A percentile compares a stretch with the other conserved stretches of the same genome.
phyloP scores from a whole-genome alignment of 2,329 filamentous ascomycete species.

The Zasmidium cellare region DNA sequence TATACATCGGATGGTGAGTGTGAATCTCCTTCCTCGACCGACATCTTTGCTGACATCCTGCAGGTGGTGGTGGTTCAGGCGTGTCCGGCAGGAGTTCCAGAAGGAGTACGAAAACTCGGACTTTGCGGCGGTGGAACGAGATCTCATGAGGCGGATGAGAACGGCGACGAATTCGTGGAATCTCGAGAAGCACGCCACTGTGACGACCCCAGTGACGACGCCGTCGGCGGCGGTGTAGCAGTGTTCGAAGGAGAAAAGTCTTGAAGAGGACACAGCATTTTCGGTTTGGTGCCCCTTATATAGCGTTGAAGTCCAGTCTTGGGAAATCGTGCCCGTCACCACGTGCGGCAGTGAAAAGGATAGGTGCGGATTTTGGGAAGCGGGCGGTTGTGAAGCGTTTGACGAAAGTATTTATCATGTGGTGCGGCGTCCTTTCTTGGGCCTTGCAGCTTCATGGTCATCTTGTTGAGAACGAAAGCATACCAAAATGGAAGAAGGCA shows the following conservation, averaged over 20 bases:
- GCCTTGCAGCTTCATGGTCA: neutral
- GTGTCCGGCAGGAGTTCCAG: conserved; percentile 28
- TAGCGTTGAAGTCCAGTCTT: too few species aligned
- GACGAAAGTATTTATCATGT: neutral
- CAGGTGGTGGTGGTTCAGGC: conserved; percentile 29
- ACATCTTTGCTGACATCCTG: too few species aligned
- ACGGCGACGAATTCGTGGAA: conserved; percentile 28
- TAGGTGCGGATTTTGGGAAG: neutral
- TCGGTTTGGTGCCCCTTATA: too few species aligned
- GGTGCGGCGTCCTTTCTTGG: neutral
- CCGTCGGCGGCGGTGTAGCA: too few species aligned
- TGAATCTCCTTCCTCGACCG: too few species aligned
- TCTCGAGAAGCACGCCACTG: conserved; percentile 18
- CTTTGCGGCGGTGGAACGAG: conserved; percentile 30
- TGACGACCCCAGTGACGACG: conserved; percentile 3
- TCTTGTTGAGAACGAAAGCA: neutral
- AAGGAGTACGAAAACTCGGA: conserved; percentile 28
- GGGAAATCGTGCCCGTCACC: neutral
- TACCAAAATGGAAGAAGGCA: neutral
- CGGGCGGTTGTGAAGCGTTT: neutral
- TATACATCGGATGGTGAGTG: conserved; percentile 28
- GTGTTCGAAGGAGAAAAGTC: too few species aligned
- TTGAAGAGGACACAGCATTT: too few species aligned
- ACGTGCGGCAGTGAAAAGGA: neutral
- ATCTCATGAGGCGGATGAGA: conserved; percentile 31